Evolutionary conservation across 1,284 basidiomycete genomes (phyloP).

Genomic region (Naganishia liquefaciens): DNA sequence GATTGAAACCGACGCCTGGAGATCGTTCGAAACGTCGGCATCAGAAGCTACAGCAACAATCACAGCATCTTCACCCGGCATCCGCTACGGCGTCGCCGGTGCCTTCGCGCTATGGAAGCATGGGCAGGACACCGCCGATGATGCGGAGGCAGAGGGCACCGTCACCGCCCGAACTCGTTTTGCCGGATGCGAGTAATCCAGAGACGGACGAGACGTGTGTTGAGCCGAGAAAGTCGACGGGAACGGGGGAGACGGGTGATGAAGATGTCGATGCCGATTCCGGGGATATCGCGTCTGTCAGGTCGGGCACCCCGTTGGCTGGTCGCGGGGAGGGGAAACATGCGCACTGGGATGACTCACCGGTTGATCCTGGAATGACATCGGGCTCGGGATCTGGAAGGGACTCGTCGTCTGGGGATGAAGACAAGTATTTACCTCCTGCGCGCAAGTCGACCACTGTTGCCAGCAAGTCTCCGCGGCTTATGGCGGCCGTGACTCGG

Average conservation of each 20-base stretch:
- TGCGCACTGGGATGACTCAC: neutral
- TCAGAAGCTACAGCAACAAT: slow-evolving; percentile 1
- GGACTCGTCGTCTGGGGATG: slow-evolving; percentile 19
- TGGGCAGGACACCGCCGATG: slow-evolving; percentile 28
- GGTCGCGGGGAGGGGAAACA: slow-evolving; percentile 8
- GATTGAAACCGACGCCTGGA: neutral
- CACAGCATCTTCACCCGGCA: neutral
- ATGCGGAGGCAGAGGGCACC: slow-evolving; percentile 9
- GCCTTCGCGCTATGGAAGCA: slow-evolving; percentile 15
- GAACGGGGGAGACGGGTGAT: neutral
- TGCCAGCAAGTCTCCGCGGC: slow-evolving; percentile 5
- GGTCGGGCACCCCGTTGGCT: slow-evolving; percentile 1
- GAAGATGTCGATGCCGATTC: neutral
- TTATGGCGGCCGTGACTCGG: neutral
- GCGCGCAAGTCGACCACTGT: no score
- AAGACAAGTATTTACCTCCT: slow-evolving; percentile 6
- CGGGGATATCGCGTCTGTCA: no score
- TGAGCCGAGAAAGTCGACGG: slow-evolving; percentile 1
- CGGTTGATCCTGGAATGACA: slow-evolving; percentile 6
- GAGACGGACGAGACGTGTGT: slow-evolving; percentile 3
- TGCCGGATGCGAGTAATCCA: slow-evolving; percentile 12
- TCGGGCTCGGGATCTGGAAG: slow-evolving; percentile 13
- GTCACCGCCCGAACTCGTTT: slow-evolving; percentile 20
- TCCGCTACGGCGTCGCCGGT: neutral
- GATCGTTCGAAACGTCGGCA: slow-evolving; percentile 7